phyloP scores from a whole-genome alignment of 768 basidiomycete species.

The Daedalea quercina region DNA sequence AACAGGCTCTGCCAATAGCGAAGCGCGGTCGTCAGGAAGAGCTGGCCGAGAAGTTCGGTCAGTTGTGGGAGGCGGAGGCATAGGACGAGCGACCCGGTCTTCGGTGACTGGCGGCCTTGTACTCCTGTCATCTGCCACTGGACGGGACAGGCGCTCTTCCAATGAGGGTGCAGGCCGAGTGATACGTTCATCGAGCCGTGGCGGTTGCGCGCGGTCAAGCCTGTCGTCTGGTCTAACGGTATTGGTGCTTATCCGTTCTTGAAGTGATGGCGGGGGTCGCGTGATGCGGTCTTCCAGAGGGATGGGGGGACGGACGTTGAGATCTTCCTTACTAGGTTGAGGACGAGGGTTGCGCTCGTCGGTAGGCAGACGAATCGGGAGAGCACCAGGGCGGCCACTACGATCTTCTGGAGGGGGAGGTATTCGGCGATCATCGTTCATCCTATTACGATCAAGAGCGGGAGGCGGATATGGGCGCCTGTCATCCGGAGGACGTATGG shows the following conservation, averaged over 20 bases:
- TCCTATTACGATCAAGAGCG: constrained; percentile 4
- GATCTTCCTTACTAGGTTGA: constrained; percentile 10
- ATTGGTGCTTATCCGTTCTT: constrained; percentile 17
- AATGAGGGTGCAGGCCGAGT: constrained; percentile 12
- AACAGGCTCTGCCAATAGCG: constrained; percentile 8
- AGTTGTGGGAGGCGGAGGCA: constrained; percentile 3
- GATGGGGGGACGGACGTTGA: constrained; percentile 3
- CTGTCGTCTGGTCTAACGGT: constrained; percentile 6
- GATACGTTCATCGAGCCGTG: constrained; percentile 18
- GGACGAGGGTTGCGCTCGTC: constrained; percentile 10
- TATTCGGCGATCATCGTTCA: constrained; percentile 8
- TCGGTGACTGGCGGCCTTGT: constrained; percentile 7
- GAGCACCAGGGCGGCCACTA: constrained; percentile 2
- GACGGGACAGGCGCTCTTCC: constrained; percentile 19
- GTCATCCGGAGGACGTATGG: constrained; percentile 3
- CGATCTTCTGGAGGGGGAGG: constrained; percentile 16
- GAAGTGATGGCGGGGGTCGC: constrained; percentile 15
- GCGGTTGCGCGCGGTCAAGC: constrained; percentile 6
- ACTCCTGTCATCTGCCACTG: constrained; percentile 14
- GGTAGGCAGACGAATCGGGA: constrained; percentile 3
- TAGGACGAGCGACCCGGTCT: constrained; percentile 13
- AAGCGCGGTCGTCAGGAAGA: constrained; percentile 9
- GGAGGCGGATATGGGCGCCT: constrained; percentile 8
- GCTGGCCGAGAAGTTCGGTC: constrained; percentile 7
- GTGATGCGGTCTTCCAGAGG: constrained; percentile 20